phyloP scores from a whole-genome alignment of 208 protist species.

The Trypanosoma cruzi region DNA sequence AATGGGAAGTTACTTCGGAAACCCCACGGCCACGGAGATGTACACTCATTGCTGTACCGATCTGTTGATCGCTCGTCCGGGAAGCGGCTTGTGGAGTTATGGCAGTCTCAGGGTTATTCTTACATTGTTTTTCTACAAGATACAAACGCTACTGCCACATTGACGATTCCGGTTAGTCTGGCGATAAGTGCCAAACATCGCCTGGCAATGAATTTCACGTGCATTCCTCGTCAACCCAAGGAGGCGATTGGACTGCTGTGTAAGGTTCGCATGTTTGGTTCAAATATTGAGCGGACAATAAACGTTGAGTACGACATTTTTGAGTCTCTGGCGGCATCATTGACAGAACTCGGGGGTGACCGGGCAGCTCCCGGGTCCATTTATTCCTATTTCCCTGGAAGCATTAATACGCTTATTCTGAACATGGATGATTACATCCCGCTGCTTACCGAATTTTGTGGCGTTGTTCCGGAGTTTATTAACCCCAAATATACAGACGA shows the following conservation, averaged over 20 bases:
- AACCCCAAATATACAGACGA: conserved; percentile 93
- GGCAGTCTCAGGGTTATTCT: conserved; percentile 52
- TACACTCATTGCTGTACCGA: conserved; percentile 87
- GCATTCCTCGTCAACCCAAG: conserved; percentile 81
- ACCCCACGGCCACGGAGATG: conserved; percentile 95
- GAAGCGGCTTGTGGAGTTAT: conserved; percentile 43
- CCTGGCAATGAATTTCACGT: conserved; percentile 91
- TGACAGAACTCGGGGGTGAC: conserved; percentile 52
- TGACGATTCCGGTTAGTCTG: conserved; percentile 79
- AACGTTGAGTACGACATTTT: conserved; percentile 91
- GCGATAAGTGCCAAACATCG: conserved; percentile 65
- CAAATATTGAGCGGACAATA: conserved; percentile 36
- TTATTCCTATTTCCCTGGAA: conserved; percentile 91
- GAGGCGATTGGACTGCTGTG: conserved; percentile 85
- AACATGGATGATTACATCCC: conserved; percentile 61
- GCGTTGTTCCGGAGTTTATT: conserved; percentile 93
- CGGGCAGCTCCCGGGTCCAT: conserved; percentile 28
- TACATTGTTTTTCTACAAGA: conserved; percentile 95
- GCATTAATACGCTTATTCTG: conserved; percentile 92
- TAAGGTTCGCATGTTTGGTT: conserved; percentile 21
- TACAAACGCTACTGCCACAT: conserved; percentile 84
- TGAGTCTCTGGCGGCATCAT: conserved; percentile 46
- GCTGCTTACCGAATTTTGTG: conserved; percentile 55
- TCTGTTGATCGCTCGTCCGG: conserved; percentile 31
- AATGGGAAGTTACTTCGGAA: conserved; percentile 77